Evolutionary conservation across 257 asterid species (phyloP).

Genomic region (Gentiana macrophylla): DNA sequence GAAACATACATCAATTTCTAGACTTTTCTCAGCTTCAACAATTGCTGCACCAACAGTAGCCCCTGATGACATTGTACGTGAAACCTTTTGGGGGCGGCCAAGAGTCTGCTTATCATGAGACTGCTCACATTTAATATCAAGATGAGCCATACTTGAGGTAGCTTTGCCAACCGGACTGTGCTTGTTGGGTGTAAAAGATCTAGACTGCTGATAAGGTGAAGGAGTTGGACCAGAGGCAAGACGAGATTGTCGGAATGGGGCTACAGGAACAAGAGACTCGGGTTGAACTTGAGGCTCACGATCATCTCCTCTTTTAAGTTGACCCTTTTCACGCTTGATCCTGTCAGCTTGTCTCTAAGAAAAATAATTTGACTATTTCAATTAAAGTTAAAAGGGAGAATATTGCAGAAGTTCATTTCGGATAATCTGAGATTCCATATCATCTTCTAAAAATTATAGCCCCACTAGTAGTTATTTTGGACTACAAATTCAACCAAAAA

Average conservation of each 20-base stretch:
- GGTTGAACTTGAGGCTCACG: conserved; percentile 62
- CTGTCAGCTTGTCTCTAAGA: conserved; percentile 86
- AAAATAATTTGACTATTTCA: too few relatives aligned
- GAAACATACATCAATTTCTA: conserved; percentile 68
- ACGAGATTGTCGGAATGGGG: conserved; percentile 85
- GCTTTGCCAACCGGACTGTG: conserved; percentile 42
- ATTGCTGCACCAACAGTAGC: conserved; percentile 89
- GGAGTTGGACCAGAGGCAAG: conserved; percentile 88
- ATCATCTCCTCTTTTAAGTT: conserved; percentile 80
- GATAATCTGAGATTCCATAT: not conserved
- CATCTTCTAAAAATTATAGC: not conserved
- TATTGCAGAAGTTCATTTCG: not conserved
- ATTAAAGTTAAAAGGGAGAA: conserved; percentile 8
- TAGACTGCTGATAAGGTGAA: conserved; percentile 61
- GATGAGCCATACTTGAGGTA: conserved; percentile 37
- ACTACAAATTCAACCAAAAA: not conserved
- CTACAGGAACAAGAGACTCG: conserved; percentile 71
- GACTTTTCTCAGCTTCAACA: conserved; percentile 80
- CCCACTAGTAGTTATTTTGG: not conserved
- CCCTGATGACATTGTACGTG: conserved; percentile 45
- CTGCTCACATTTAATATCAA: conserved; percentile 30
- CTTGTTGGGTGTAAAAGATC: conserved; percentile 17
- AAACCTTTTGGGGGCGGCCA: conserved; percentile 44
- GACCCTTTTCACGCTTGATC: conserved; percentile 69
- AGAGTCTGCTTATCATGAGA: conserved; percentile 19